phyloP scores from a whole-genome alignment of 1,284 basidiomycete species.

The Leccinum laetum region DNA sequence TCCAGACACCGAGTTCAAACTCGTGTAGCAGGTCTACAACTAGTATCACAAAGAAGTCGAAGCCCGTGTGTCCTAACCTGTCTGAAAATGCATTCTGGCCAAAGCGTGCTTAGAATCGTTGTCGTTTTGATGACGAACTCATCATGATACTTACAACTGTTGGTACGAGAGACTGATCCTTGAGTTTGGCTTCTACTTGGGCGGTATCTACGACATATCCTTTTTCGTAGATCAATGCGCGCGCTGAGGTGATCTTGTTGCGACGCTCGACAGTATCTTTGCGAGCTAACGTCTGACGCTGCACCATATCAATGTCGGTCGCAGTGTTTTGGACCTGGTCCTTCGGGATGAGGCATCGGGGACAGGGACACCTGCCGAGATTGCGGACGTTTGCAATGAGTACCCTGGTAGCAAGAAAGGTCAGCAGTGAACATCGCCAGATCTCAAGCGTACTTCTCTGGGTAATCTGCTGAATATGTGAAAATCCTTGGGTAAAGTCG shows the following conservation, averaged over 20 bases:
- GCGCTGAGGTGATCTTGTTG: background rate
- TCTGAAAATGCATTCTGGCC: conserved; percentile 1
- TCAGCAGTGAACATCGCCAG: background rate
- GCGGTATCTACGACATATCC: background rate
- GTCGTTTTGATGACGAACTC: background rate
- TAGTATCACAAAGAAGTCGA: background rate
- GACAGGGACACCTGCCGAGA: background rate
- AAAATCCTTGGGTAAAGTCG: background rate
- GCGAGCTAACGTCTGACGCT: background rate
- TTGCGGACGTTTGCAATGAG: background rate
- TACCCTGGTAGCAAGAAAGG: background rate
- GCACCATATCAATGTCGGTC: background rate
- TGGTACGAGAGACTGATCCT: background rate
- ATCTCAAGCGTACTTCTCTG: background rate
- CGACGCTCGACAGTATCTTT: background rate
- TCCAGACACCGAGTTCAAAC: conserved; percentile 1
- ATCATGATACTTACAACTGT: background rate
- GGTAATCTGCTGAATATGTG: background rate
- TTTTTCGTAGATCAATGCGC: background rate
- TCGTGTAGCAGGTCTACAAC: background rate
- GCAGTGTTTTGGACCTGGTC: background rate
- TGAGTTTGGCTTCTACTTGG: background rate
- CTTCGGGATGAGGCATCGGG: background rate
- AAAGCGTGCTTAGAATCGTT: background rate
- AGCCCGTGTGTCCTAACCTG: background rate